A percentile compares a stretch with the other conserved stretches of the same genome.
Evolutionary conservation across 805 yeast species (phyloP).

Genomic region (Teunomyces cretensis): DNA sequence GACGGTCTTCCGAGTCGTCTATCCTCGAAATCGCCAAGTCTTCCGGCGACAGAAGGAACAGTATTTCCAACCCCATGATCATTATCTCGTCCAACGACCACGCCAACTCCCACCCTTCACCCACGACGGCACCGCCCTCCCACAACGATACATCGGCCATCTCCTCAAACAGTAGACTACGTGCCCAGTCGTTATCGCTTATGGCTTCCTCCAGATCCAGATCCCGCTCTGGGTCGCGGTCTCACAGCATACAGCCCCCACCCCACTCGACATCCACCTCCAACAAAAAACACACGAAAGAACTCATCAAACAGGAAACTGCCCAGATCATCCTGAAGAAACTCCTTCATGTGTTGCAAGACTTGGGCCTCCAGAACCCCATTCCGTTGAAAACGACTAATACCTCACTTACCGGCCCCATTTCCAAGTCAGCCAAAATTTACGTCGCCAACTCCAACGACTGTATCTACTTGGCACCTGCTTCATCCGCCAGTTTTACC

Average conservation of each 20-base stretch:
- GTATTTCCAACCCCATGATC: conserved; percentile 22
- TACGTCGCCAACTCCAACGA: conserved; percentile 41
- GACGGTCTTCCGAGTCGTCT: conserved; percentile 27
- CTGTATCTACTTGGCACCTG: conserved; percentile 40
- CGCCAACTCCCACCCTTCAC: background rate
- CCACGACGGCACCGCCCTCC: conserved; percentile 3
- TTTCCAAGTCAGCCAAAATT: conserved; percentile 28
- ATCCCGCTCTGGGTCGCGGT: conserved; percentile 11
- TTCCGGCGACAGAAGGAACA: conserved; percentile 17
- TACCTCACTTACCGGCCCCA: conserved; percentile 20
- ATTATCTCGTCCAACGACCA: conserved; percentile 8
- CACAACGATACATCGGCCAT: background rate
- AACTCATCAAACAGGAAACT: conserved; percentile 40
- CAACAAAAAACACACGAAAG: conserved; percentile 31
- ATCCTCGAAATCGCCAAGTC: conserved; percentile 17
- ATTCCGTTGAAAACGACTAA: conserved; percentile 32
- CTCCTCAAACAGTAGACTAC: conserved; percentile 1
- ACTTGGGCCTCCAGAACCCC: conserved; percentile 42
- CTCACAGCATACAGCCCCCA: conserved; percentile 2
- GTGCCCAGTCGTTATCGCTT: conserved; percentile 9
- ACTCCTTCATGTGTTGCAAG: conserved; percentile 25
- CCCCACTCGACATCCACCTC: conserved; percentile 6
- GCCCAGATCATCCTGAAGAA: conserved; percentile 36
- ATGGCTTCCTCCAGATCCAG: conserved; percentile 6
- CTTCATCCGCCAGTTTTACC: conserved; percentile 38